Evolutionary conservation across 768 basidiomycete genomes (phyloP).

Genomic region (Podaxis carcinomalis): DNA sequence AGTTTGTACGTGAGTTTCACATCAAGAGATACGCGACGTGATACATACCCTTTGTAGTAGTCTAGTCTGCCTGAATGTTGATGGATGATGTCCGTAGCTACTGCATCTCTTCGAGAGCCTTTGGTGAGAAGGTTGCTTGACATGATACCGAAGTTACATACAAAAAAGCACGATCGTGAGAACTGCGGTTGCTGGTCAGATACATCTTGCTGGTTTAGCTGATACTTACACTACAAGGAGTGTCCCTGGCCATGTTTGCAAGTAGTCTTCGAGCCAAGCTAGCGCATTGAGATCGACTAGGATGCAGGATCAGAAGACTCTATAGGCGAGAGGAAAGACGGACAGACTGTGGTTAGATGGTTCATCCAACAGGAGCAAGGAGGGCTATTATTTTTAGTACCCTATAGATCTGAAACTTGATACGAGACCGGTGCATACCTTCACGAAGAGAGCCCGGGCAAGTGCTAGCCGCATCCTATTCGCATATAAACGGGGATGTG

Average conservation of each 20-base stretch:
- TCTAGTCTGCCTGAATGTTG: slow-evolving; percentile 90
- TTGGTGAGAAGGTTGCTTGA: neutral
- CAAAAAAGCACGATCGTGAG: slow-evolving; percentile 97
- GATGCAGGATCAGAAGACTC: neutral
- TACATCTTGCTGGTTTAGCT: neutral
- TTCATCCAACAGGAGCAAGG: slow-evolving; percentile 82
- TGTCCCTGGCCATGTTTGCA: slow-evolving; percentile 92
- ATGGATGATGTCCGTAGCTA: slow-evolving; percentile 98
- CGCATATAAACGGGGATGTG: neutral
- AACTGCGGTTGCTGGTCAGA: slow-evolving; percentile 39
- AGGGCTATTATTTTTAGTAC: slow-evolving; percentile 35
- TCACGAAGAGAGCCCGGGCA: slow-evolving; percentile 94
- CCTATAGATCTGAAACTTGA: neutral
- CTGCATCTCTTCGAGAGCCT: slow-evolving; percentile 61
- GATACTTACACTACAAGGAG: slow-evolving; percentile 80
- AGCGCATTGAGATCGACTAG: slow-evolving; percentile 90
- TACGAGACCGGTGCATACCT: slow-evolving; percentile 38
- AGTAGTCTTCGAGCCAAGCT: slow-evolving; percentile 96
- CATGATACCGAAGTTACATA: slow-evolving; percentile 26
- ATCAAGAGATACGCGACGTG: neutral
- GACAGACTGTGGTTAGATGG: slow-evolving; percentile 92
- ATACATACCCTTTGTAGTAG: slow-evolving; percentile 90
- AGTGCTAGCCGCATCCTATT: slow-evolving; percentile 91
- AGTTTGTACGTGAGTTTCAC: slow-evolving; percentile 2
- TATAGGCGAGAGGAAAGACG: neutral